These are phyloP conservation scores for Penicillium lagena DNA, from an alignment of 495 filamentous ascomycete genomes.

Conservation along the genomic window DNA sequence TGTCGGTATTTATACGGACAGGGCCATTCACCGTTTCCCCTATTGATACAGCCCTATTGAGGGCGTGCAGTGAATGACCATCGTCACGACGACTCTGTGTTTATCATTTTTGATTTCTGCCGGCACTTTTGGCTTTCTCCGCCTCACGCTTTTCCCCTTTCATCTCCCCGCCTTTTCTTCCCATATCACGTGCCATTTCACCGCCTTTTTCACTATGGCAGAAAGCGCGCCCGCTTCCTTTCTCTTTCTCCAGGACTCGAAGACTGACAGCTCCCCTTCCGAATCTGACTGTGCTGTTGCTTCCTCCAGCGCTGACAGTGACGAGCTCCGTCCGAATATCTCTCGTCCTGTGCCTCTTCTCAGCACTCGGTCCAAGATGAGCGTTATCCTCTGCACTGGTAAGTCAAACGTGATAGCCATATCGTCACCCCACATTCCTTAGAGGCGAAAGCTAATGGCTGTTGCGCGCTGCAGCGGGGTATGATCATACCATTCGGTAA, in stretches of 20 bases:
- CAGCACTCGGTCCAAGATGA: constrained; percentile 47
- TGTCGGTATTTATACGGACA: background rate
- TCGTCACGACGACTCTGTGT: background rate
- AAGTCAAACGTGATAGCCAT: constrained; percentile 19
- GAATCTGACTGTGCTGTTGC: background rate
- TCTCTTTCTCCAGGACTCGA: background rate
- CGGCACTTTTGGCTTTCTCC: background rate
- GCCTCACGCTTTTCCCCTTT: background rate
- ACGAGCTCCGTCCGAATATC: background rate
- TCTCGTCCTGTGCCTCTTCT: background rate
- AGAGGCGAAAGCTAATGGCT: constrained; percentile 21
- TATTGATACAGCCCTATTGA: too few species aligned
- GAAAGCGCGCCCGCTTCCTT: background rate
- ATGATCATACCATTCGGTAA: constrained; percentile 98
- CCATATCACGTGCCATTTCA: background rate
- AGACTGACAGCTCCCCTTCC: background rate
- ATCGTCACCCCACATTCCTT: constrained; percentile 18
- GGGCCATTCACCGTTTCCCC: too few species aligned
- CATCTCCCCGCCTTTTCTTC: background rate
- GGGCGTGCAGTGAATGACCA: background rate
- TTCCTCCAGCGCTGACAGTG: background rate
- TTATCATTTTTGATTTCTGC: constrained; percentile 1
- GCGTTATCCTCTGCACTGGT: constrained; percentile 86
- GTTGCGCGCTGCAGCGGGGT: constrained; percentile 62
- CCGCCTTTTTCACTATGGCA: background rate